Evolutionary conservation across 177 flowering plant species (phyloP).

Genomic region (Vitis hybrid): DNA sequence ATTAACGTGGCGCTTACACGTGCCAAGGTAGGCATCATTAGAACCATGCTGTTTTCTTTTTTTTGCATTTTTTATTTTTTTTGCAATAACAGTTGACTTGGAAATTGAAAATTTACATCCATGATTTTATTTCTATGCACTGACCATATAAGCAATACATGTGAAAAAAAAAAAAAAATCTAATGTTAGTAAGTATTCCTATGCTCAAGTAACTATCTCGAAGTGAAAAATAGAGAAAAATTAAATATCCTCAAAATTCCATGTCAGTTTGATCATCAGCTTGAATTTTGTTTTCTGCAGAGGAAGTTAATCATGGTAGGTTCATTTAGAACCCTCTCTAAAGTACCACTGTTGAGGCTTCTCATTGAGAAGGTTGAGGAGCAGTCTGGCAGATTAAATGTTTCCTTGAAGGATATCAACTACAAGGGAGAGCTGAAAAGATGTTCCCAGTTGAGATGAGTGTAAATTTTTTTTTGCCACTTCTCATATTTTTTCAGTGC

Average conservation of each 20-base stretch:
- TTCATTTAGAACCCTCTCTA: constrained; percentile 74
- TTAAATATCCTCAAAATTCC: neutral
- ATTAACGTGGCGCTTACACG: constrained; percentile 96
- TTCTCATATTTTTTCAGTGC: no score
- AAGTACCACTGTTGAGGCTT: constrained; percentile 82
- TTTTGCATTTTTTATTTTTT: neutral
- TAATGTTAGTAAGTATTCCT: neutral
- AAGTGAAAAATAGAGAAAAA: neutral
- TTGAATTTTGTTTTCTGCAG: constrained; percentile 37
- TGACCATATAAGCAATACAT: neutral
- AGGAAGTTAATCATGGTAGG: constrained; percentile 98
- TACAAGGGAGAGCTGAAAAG: constrained; percentile 37
- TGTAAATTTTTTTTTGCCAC: constrained; percentile 1
- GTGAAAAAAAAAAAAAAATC: neutral
- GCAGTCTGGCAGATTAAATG: constrained; percentile 54
- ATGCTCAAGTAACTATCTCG: neutral
- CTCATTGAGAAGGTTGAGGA: constrained; percentile 81
- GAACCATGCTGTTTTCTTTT: neutral
- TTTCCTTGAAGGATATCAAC: constrained; percentile 50
- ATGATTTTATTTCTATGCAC: neutral
- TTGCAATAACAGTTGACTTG: neutral
- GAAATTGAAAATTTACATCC: neutral
- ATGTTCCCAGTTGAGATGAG: constrained; percentile 46
- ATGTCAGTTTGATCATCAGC: neutral
- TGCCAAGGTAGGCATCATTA: constrained; percentile 61